Base-by-base conservation (phyloP, 129 eudicot species). In the Ambrosia trifida region DNA sequence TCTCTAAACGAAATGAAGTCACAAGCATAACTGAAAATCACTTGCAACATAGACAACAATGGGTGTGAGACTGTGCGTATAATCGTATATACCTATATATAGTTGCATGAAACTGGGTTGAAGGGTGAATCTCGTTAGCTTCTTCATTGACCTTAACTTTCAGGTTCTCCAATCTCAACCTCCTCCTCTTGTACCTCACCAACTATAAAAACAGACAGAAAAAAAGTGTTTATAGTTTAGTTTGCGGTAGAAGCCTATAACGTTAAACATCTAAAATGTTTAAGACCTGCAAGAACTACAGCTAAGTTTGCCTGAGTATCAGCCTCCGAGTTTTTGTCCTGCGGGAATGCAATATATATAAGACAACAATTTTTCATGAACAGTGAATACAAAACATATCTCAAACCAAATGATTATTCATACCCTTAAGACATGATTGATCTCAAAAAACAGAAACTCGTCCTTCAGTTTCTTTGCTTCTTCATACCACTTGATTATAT, bases 391-490 rank as follows among this genome's bases (percentile, higher is more conserved):
- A 2, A 7, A 40, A 40, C 44, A 40, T 10, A 7, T 40, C 9
- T 24, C 9, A 40, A 7, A 40, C 7, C 7, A 40, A 7, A 40
- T 28, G 18, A 54, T 49, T n/a, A n/a, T n/a, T n/a, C 73, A 14
- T 81, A 94, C 98, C 88, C 98, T 80, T 50, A 89, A 74, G 68
- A 94, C 83, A 75, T 89, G 98, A 77, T 56, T 58, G 13, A 94
- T 85, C 78, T 85, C 77, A 71, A 94, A 94, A 19, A 79, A 89
- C 8, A 19, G 56, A 69, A 94, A 94, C 74, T 68, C 77, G 12
- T 89, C 93, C 88, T 87, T 94, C 72, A 94, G 73, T 68, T 75
- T 85, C 77, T 80, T 85, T 7, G 96, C 96, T 76, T 94, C 96
- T 46, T 81, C 87, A 51, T 68, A 86, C 92, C 88, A 84, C 67